These are phyloP conservation scores for Firmiana major DNA, from an alignment of 345 rosid species.

Conservation along the genomic window DNA sequence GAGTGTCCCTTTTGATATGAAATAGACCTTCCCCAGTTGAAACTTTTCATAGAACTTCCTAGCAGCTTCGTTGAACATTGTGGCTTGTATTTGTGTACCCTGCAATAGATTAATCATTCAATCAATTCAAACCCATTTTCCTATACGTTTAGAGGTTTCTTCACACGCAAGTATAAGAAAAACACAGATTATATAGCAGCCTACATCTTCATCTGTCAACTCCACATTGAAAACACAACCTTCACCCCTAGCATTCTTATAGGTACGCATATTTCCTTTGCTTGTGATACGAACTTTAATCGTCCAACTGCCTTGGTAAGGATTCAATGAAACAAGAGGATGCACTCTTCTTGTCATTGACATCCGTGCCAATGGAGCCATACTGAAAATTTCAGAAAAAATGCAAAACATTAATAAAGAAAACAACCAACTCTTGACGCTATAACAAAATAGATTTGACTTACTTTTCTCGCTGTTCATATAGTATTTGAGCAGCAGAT, in stretches of 20 bases:
- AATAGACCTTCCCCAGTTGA: slow-evolving; percentile 80
- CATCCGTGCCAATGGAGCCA: slow-evolving; percentile 81
- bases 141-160: not conserved
- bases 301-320: slow-evolving; percentile 95
- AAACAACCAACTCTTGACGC: not conserved
- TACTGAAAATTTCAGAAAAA: slow-evolving; percentile 34
- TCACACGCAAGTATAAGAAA: not conserved
- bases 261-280: slow-evolving; percentile 85
- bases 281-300: slow-evolving; percentile 85
- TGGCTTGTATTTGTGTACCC: slow-evolving; percentile 96
- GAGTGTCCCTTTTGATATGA: slow-evolving; percentile 76
- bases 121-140: not conserved
- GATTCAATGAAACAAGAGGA: slow-evolving; percentile 88
- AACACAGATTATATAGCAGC: slow-evolving; percentile 10
- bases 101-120: slow-evolving; percentile 16
- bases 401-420: not conserved
- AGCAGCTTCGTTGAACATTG: slow-evolving; percentile 96
- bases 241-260: slow-evolving; percentile 83
- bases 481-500: slow-evolving; percentile 82
- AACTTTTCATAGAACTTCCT: slow-evolving; percentile 69
- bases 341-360: slow-evolving; percentile 91
- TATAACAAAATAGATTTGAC: not conserved
- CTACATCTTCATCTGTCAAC: slow-evolving; percentile 90
- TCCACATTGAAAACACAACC: slow-evolving; percentile 97
- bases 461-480: slow-evolving; percentile 66